Evolutionary conservation across 768 basidiomycete genomes (phyloP).

Genomic region (Leccinum broughii): DNA sequence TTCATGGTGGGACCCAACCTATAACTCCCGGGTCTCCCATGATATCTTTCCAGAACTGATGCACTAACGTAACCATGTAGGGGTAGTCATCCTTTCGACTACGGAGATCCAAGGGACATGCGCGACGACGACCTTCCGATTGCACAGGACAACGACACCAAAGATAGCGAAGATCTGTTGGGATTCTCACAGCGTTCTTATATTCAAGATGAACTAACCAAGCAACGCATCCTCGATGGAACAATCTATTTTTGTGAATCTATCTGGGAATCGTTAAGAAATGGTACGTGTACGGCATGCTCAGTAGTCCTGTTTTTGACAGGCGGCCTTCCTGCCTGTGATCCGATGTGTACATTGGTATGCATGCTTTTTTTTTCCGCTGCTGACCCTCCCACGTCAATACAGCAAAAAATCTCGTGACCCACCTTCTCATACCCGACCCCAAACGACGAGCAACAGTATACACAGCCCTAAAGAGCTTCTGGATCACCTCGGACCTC

Average conservation of each 20-base stretch:
- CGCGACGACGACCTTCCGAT: slow-evolving; percentile 9
- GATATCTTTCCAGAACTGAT: slow-evolving; percentile 13
- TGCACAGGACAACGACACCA: slow-evolving; percentile 25
- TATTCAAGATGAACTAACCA: slow-evolving; percentile 59
- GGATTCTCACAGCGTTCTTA: slow-evolving; percentile 35
- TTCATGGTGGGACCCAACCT: background rate
- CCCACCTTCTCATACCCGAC: slow-evolving; percentile 60
- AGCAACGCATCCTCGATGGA: slow-evolving; percentile 67
- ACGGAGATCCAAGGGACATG: slow-evolving; percentile 37
- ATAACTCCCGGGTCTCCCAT: background rate
- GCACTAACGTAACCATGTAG: slow-evolving; percentile 36
- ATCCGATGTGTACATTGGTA: background rate
- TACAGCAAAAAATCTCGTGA: slow-evolving; percentile 56
- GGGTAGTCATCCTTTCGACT: slow-evolving; percentile 78
- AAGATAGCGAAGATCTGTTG: slow-evolving; percentile 36
- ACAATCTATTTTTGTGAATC: slow-evolving; percentile 53
- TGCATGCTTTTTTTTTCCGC: background rate
- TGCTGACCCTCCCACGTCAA: slow-evolving; percentile 8
- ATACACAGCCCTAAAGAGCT: slow-evolving; percentile 54
- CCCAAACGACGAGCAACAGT: slow-evolving; percentile 62
- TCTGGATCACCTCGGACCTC: slow-evolving; percentile 68
- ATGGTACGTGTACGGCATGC: slow-evolving; percentile 48
- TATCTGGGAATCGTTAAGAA: slow-evolving; percentile 56
- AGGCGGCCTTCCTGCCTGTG: slow-evolving; percentile 4
- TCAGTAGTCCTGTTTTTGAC: background rate